These are phyloP conservation scores for Cardiospermum halicacabum DNA, from an alignment of 345 rosid genomes.

Conservation along the genomic window DNA sequence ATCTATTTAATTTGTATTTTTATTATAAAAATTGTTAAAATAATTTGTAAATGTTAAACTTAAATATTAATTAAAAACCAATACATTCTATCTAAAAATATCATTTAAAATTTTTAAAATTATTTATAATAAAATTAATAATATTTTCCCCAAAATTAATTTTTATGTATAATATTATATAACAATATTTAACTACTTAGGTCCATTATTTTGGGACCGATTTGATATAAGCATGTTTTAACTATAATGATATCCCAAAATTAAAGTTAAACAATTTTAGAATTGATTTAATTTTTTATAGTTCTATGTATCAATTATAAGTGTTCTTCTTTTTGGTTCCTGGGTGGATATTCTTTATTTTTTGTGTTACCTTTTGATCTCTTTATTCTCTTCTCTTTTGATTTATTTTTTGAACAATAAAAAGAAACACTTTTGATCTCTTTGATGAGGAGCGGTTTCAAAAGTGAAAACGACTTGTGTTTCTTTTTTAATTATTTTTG, in stretches of 20 bases:
- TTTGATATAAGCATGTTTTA: too few species aligned
- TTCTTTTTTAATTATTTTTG: not conserved
- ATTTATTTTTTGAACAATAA: not conserved
- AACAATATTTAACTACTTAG: too few species aligned
- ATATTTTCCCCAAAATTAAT: too few species aligned
- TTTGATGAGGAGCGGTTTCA: conserved; percentile 4
- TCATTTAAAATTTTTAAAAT: too few species aligned
- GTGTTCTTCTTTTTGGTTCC: not conserved
- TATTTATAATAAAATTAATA: too few species aligned
- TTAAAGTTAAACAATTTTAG: not conserved
- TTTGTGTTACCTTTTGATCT: not conserved
- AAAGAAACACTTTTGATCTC: conserved; percentile 1
- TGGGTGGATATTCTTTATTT: not conserved
- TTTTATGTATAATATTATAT: too few species aligned
- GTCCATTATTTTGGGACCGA: too few species aligned
- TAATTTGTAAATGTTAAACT: not conserved
- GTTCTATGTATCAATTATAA: not conserved
- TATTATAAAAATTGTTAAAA: too few species aligned
- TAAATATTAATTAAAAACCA: too few species aligned
- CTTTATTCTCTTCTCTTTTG: not conserved
- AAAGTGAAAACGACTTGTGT: not conserved
- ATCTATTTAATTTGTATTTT: too few species aligned
- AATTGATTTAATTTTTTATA: too few species aligned
- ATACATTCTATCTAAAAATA: too few species aligned
- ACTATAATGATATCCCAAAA: not conserved